Evolutionary conservation across 2,329 filamentous ascomycete genomes (phyloP).

Genomic region (Cladophialophora chaetospira): DNA sequence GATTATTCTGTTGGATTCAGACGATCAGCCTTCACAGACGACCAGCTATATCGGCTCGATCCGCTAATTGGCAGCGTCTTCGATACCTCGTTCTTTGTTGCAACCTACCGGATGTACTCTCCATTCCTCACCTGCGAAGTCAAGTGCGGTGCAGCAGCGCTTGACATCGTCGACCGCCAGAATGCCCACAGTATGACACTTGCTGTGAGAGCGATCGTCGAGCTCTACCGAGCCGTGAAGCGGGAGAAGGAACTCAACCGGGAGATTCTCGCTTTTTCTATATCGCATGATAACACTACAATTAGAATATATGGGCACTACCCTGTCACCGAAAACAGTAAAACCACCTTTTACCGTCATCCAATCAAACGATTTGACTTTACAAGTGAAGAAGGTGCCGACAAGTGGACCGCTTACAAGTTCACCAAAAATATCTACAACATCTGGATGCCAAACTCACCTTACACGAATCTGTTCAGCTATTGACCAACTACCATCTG

Average conservation of each 20-base stretch:
- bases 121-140: slow-evolving; percentile 36
- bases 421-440: slow-evolving; percentile 44
- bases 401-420: slow-evolving; percentile 43
- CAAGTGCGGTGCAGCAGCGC: slow-evolving; percentile 31
- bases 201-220: slow-evolving; percentile 34
- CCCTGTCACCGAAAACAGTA: slow-evolving; percentile 39
- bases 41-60: slow-evolving; percentile 40
- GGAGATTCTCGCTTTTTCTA: slow-evolving; percentile 49
- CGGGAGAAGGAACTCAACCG: slow-evolving; percentile 40
- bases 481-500: slow-evolving; percentile 35
- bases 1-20: slow-evolving; percentile 43
- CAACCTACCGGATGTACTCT: slow-evolving; percentile 34
- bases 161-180: slow-evolving; percentile 37
- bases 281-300: slow-evolving; percentile 41
- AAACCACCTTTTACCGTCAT: slow-evolving; percentile 44
- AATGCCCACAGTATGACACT: slow-evolving; percentile 38
- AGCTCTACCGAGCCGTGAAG: slow-evolving; percentile 35
- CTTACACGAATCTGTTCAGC: slow-evolving; percentile 43
- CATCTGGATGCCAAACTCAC: slow-evolving; percentile 41
- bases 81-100: slow-evolving; percentile 32
- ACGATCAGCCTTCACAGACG: slow-evolving; percentile 38
- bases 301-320: slow-evolving; percentile 49
- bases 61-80: slow-evolving; percentile 32
- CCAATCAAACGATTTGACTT: slow-evolving; percentile 41
- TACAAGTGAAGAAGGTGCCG: slow-evolving; percentile 37